Conservation (phyloP, 305 asterid genomes). For the Fraxinus nigra region DNA sequence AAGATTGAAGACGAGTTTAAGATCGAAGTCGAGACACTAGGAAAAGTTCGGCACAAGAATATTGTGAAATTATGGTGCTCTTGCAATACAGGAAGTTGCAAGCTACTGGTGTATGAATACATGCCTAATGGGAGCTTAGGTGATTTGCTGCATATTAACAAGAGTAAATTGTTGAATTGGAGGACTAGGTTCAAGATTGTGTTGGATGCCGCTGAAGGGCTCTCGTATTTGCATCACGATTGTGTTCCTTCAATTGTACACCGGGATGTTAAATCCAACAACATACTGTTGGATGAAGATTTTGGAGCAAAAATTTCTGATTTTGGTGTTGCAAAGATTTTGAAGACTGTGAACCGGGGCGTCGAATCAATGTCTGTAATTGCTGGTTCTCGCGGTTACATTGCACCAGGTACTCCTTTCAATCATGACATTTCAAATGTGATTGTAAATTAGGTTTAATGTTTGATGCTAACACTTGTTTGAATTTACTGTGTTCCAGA, state of each 20-base stretch:
- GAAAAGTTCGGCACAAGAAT: constrained; percentile 80
- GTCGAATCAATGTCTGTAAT: constrained; percentile 63
- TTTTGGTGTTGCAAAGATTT: constrained; percentile 79
- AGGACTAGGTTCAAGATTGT: constrained; percentile 60
- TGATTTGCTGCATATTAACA: constrained; percentile 54
- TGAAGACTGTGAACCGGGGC: constrained; percentile 32
- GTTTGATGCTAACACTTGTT: neutral
- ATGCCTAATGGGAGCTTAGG: constrained; percentile 89
- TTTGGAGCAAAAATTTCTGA: constrained; percentile 77
- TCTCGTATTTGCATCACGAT: constrained; percentile 85
- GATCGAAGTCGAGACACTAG: constrained; percentile 70
- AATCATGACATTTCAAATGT: neutral
- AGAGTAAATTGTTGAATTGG: constrained; percentile 55
- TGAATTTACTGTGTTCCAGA: constrained; percentile 34
- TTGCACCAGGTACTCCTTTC: constrained; percentile 73
- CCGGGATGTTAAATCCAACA: constrained; percentile 79
- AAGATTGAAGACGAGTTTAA: constrained; percentile 49
- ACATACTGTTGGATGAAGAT: constrained; percentile 58
- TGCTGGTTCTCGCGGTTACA: constrained; percentile 88
- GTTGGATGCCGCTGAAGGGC: constrained; percentile 82
- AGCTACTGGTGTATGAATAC: constrained; percentile 77
- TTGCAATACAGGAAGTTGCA: constrained; percentile 48
- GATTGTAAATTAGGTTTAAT: neutral
- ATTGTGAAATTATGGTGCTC: constrained; percentile 79
- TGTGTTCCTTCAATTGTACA: constrained; percentile 81